Conservation (phyloP, 2,329 filamentous ascomycete genomes). For the Cytospora mali region DNA sequence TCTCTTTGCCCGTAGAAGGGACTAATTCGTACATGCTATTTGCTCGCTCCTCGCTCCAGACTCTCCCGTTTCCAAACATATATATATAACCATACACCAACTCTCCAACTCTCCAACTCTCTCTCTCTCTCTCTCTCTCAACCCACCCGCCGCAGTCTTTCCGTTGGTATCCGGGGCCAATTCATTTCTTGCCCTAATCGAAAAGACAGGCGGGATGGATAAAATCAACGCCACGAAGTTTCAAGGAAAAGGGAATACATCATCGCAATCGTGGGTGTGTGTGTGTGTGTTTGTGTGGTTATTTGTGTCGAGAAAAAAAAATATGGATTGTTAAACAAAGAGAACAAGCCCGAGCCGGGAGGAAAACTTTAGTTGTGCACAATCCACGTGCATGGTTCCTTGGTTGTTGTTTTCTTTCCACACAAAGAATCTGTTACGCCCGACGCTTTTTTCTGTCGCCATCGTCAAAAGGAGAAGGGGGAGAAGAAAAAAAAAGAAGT, state of each 20-base stretch:
- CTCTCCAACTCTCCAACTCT: too few species aligned
- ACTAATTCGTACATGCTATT: constrained; percentile 16
- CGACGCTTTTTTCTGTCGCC: constrained; percentile 7
- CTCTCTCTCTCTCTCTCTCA: background rate
- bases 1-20: constrained; percentile 17
- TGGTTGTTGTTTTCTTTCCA: background rate
- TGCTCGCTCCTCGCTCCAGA: background rate
- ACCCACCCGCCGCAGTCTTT: constrained; percentile 5
- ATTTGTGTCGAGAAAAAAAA: constrained; percentile 25
- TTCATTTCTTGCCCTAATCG: background rate
- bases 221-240: constrained; percentile 15
- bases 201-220: constrained; percentile 8
- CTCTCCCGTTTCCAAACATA: constrained; percentile 7
- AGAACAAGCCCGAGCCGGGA: constrained; percentile 21
- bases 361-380: background rate
- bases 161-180: constrained; percentile 19
- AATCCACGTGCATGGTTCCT: constrained; percentile 11
- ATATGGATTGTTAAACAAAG: constrained; percentile 24
- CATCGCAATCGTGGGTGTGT: constrained; percentile 28
- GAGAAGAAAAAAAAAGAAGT: background rate
- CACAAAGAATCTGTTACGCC: constrained; percentile 6
- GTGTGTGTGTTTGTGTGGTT: background rate
- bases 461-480: background rate
- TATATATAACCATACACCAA: constrained; percentile 8
- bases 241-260: constrained; percentile 24